Conservation (phyloP, 1,284 basidiomycete genomes). For the Porogramme epimiltina region DNA sequence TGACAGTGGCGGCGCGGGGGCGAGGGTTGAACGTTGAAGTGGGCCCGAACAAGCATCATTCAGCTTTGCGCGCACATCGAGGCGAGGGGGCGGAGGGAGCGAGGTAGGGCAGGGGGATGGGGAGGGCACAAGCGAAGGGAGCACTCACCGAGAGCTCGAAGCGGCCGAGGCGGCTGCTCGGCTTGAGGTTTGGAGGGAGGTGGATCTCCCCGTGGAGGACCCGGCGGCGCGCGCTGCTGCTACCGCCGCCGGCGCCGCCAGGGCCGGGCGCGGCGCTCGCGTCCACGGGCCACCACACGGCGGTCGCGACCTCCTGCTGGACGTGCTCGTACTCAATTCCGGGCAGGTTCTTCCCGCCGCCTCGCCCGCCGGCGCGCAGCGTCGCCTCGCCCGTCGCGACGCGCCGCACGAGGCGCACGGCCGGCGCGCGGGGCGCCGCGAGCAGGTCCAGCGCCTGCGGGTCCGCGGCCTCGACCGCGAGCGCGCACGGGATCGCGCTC, state of each 20-base stretch:
- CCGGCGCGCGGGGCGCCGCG: slow-evolving; percentile 21
- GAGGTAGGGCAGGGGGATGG: not conserved
- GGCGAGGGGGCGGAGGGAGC: not conserved
- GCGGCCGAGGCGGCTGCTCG: slow-evolving; percentile 22
- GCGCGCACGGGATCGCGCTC: slow-evolving; percentile 25
- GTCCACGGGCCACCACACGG: slow-evolving; percentile 22
- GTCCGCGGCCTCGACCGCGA: slow-evolving; percentile 25
- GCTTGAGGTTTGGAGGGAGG: slow-evolving; percentile 22
- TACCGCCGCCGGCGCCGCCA: not conserved
- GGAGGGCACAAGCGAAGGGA: too few relatives aligned
- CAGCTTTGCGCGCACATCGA: not conserved
- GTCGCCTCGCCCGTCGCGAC: slow-evolving; percentile 17
- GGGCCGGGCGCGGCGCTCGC: not conserved
- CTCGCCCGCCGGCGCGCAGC: not conserved
- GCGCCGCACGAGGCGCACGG: slow-evolving; percentile 26
- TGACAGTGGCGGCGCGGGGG: not conserved
- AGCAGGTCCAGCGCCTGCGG: slow-evolving; percentile 28
- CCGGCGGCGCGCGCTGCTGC: slow-evolving; percentile 5
- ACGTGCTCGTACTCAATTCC: slow-evolving; percentile 18
- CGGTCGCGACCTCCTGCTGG: slow-evolving; percentile 15
- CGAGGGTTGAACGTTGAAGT: not conserved
- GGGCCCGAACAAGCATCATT: not conserved
- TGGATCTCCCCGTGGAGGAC: slow-evolving; percentile 29
- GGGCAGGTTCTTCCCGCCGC: slow-evolving; percentile 8
- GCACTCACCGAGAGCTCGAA: slow-evolving; percentile 26